phyloP scores from a whole-genome alignment of 345 rosid species.

The Leavenworthia alabamica region DNA sequence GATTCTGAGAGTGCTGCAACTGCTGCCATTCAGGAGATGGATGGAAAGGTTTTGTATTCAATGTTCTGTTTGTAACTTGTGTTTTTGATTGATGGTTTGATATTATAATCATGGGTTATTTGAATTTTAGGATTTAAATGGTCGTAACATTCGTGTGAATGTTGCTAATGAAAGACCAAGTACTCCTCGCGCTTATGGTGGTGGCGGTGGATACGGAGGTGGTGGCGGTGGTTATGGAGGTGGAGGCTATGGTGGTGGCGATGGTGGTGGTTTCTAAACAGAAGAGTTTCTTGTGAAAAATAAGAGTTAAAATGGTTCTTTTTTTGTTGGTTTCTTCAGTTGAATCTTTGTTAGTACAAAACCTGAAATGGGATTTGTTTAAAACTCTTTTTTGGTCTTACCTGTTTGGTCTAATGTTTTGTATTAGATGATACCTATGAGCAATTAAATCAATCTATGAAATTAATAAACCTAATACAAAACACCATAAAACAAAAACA shows the following conservation, averaged over 20 bases:
- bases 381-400: neutral
- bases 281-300: too few species aligned
- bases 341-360: slow-evolving; percentile 13
- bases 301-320: neutral
- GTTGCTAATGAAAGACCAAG: slow-evolving; percentile 42
- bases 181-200: slow-evolving; percentile 27
- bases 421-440: too few species aligned
- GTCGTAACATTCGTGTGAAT: slow-evolving; percentile 56
- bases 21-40: slow-evolving; percentile 56
- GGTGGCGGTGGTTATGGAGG: slow-evolving; percentile 15
- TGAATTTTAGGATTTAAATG: slow-evolving; percentile 48
- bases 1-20: slow-evolving; percentile 35
- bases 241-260: too few species aligned
- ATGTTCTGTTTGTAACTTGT: neutral
- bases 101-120: neutral
- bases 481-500: neutral
- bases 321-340: slow-evolving; percentile 12
- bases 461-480: too few species aligned
- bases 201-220: slow-evolving; percentile 9
- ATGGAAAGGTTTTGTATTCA: slow-evolving; percentile 52
- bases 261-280: slow-evolving; percentile 6
- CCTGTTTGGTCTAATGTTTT: slow-evolving; percentile 4
- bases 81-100: neutral
- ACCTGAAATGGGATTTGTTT: slow-evolving; percentile 20
- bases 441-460: too few species aligned